Conservation (phyloP, 2,329 filamentous ascomycete species). For the Dothistroma septosporum region DNA sequence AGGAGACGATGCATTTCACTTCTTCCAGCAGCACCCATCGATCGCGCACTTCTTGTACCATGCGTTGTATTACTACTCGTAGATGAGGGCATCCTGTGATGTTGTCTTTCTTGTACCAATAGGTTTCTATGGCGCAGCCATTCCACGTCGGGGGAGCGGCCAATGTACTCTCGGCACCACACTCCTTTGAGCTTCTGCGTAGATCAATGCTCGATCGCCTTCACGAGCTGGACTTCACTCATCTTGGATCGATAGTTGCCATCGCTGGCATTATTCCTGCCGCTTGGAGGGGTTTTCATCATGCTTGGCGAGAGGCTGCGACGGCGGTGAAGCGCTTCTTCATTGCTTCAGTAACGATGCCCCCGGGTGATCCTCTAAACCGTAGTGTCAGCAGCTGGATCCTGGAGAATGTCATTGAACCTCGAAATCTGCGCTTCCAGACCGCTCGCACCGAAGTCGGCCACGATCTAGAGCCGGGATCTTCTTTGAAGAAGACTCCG, state of each 20-base stretch:
- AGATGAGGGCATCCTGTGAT: neutral
- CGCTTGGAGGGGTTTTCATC: conserved; percentile 16
- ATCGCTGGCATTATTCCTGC: conserved; percentile 22
- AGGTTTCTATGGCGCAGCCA: conserved; percentile 13
- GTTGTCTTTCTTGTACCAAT: neutral
- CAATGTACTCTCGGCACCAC: conserved; percentile 11
- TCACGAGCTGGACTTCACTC: conserved; percentile 23
- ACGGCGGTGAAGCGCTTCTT: conserved; percentile 24
- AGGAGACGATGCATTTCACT: neutral
- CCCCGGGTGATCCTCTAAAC: conserved; percentile 23
- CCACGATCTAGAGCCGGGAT: conserved; percentile 20
- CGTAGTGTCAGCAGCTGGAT: conserved; percentile 26
- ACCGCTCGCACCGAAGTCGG: conserved; percentile 24
- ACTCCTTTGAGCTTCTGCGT: conserved; percentile 17
- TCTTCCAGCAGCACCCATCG: neutral
- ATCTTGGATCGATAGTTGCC: conserved; percentile 25
- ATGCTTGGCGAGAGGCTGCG: conserved; percentile 20
- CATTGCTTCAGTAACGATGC: conserved; percentile 24
- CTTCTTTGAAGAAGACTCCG: conserved; percentile 23
- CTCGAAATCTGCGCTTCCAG: conserved; percentile 21
- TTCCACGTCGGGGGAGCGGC: conserved; percentile 22
- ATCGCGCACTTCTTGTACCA: neutral
- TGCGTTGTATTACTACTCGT: neutral
- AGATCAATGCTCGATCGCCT: conserved; percentile 14
- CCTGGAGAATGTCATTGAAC: conserved; percentile 23